These are phyloP conservation scores for Linum trigynum DNA, from an alignment of 345 rosid species.

Conservation along the genomic window DNA sequence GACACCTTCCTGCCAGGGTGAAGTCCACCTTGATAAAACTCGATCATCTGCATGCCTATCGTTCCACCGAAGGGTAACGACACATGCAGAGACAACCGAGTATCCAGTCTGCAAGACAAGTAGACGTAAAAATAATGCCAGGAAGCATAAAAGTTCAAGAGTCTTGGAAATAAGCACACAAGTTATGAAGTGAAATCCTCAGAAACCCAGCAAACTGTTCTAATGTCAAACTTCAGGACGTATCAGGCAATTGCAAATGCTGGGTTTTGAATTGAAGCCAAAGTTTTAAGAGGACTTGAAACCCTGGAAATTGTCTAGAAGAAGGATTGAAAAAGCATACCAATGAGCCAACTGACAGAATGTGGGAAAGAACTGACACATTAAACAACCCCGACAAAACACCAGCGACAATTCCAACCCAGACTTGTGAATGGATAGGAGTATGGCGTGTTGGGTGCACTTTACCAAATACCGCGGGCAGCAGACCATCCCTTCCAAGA, in stretches of 20 bases:
- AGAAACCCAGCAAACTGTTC: background rate
- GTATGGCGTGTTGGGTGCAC: conserved; percentile 73
- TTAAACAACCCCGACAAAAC: conserved; percentile 75
- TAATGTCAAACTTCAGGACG: too few relatives aligned
- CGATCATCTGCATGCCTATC: conserved; percentile 38
- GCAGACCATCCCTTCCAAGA: conserved; percentile 89
- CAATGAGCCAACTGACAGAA: conserved; percentile 93
- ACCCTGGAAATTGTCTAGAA: background rate
- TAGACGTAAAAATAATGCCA: conserved; percentile 8
- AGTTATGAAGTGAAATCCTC: conserved; percentile 1
- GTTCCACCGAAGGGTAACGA: conserved; percentile 70
- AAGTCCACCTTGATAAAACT: conserved; percentile 41
- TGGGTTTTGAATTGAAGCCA: background rate
- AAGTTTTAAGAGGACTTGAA: background rate
- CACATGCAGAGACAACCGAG: conserved; percentile 93
- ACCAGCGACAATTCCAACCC: conserved; percentile 85
- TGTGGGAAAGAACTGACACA: conserved; percentile 71
- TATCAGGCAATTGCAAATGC: background rate
- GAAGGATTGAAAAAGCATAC: conserved; percentile 33
- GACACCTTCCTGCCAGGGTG: conserved; percentile 72
- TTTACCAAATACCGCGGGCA: conserved; percentile 80
- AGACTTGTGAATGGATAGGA: conserved; percentile 85
- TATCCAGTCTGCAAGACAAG: conserved; percentile 75
- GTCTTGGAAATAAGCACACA: background rate
- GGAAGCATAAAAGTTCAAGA: background rate